Conservation (phyloP, 2,329 filamentous ascomycete genomes). For the Blastomyces parvus region DNA sequence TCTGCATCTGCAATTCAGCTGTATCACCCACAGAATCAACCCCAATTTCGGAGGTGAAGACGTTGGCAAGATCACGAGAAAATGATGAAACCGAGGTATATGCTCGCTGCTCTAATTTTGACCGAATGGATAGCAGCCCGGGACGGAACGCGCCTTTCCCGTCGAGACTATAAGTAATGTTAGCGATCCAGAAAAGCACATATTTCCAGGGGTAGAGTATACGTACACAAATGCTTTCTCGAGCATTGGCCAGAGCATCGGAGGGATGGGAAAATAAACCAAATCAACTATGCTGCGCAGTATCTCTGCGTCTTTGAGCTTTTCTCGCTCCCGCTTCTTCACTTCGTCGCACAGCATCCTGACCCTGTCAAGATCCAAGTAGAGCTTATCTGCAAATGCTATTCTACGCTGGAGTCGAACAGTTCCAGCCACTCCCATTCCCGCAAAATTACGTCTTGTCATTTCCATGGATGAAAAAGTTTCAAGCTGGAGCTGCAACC, state of each 20-base stretch:
- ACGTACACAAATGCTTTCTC: slow-evolving; percentile 74
- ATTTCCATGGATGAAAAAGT: slow-evolving; percentile 97
- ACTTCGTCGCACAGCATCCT: slow-evolving; percentile 59
- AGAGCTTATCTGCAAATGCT: slow-evolving; percentile 64
- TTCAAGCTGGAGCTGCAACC: slow-evolving; percentile 88
- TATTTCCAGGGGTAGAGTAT: slow-evolving; percentile 5
- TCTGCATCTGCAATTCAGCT: slow-evolving; percentile 40
- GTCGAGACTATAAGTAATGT: slow-evolving; percentile 34
- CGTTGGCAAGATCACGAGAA: slow-evolving; percentile 47
- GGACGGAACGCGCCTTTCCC: slow-evolving; percentile 46
- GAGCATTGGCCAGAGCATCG: slow-evolving; percentile 65
- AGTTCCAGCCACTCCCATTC: slow-evolving; percentile 78
- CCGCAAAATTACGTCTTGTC: slow-evolving; percentile 87
- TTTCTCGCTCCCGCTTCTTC: slow-evolving; percentile 65
- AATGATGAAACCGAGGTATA: slow-evolving; percentile 55
- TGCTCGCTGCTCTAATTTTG: slow-evolving; percentile 45
- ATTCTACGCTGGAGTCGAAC: slow-evolving; percentile 70
- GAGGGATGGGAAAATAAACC: slow-evolving; percentile 82
- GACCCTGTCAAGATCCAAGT: slow-evolving; percentile 63
- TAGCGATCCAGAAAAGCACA: slow-evolving; percentile 12
- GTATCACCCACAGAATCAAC: slow-evolving; percentile 40
- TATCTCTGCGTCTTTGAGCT: slow-evolving; percentile 65
- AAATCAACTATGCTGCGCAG: slow-evolving; percentile 73
- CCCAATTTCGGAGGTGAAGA: slow-evolving; percentile 47
- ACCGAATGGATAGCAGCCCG: slow-evolving; percentile 44